Conservation (phyloP, 2,329 filamentous ascomycete genomes). For the Trichoderma polysporum region DNA sequence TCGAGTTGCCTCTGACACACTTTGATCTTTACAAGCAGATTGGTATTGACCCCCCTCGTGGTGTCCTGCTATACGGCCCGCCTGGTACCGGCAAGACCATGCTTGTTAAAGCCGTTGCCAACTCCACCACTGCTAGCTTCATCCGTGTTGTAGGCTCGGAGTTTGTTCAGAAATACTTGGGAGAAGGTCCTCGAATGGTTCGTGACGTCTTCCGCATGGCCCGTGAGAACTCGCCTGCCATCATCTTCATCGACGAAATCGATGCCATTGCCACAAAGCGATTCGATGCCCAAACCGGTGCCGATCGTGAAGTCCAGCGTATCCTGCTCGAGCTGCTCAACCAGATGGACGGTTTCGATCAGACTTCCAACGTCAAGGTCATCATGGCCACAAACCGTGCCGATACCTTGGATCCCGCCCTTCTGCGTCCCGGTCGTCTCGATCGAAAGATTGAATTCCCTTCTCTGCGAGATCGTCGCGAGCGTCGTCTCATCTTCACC, state of each 20-base stretch:
- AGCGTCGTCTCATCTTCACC: conserved; percentile 92
- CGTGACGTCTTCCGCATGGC: conserved; percentile 99
- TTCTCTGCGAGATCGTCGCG: conserved; percentile 86
- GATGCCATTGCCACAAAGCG: conserved; percentile 98
- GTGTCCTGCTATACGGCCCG: conserved; percentile 93
- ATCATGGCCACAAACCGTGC: conserved; percentile 99
- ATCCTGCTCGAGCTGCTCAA: conserved; percentile 96
- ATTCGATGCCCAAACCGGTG: conserved; percentile 97
- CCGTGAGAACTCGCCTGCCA: conserved; percentile 93
- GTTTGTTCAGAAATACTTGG: conserved; percentile 98
- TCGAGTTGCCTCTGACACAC: conserved; percentile 93
- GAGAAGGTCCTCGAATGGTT: conserved; percentile 97
- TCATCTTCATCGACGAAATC: conserved; percentile 99
- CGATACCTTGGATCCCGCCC: conserved; percentile 91
- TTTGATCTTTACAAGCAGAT: conserved; percentile 99
- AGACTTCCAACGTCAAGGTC: conserved; percentile 98
- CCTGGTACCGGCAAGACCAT: conserved; percentile 97
- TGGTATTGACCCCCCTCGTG: conserved; percentile 94
- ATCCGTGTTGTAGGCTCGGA: conserved; percentile 98
- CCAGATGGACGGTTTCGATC: conserved; percentile 99
- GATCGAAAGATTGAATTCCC: conserved; percentile 99
- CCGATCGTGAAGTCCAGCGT: conserved; percentile 96
- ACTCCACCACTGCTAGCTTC: conserved; percentile 96
- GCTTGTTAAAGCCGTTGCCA: conserved; percentile 97
- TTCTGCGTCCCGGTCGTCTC: conserved; percentile 90